These are phyloP conservation scores for Rubia occidens DNA, from an alignment of 305 asterid species.

Conservation along the genomic window DNA sequence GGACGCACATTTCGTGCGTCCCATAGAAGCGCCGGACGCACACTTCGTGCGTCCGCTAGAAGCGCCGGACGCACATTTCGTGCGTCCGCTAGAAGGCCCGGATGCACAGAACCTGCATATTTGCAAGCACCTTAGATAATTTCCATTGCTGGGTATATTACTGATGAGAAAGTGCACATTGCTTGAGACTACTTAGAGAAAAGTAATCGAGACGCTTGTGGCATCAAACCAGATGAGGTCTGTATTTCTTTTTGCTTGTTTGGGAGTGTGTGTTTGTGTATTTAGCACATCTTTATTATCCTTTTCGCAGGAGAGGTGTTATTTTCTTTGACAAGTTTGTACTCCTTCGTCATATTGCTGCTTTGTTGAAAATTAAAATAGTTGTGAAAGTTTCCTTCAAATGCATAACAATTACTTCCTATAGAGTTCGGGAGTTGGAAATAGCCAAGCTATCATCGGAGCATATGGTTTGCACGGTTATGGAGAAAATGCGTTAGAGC, in stretches of 20 bases:
- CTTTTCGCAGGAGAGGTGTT: not conserved
- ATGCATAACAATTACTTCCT: not conserved
- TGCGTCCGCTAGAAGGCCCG: too few relatives aligned
- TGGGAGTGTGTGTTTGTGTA: not conserved
- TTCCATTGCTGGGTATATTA: slow-evolving; percentile 88
- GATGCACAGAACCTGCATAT: too few relatives aligned
- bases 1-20: too few relatives aligned
- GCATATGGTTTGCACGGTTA: slow-evolving; percentile 49
- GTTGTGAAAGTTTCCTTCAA: not conserved
- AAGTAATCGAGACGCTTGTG: slow-evolving; percentile 82
- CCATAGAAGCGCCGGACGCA: too few relatives aligned
- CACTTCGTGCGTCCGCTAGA: too few relatives aligned
- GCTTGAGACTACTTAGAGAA: slow-evolving; percentile 95
- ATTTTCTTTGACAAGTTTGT: not conserved
- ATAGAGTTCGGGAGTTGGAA: too few relatives aligned
- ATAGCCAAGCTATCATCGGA: slow-evolving; percentile 21
- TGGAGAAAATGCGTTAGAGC: slow-evolving; percentile 43
- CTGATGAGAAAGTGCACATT: slow-evolving; percentile 96
- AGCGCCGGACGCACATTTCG: too few relatives aligned
- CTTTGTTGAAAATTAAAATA: not conserved
- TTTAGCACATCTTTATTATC: not conserved
- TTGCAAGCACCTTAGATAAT: slow-evolving; percentile 64
- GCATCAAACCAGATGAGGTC: slow-evolving; percentile 92
- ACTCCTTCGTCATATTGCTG: not conserved
- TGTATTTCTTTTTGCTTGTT: slow-evolving; percentile 10